Base-by-base conservation (phyloP, 2,329 filamentous ascomycete genomes). In the Penicillium janthinellum region DNA sequence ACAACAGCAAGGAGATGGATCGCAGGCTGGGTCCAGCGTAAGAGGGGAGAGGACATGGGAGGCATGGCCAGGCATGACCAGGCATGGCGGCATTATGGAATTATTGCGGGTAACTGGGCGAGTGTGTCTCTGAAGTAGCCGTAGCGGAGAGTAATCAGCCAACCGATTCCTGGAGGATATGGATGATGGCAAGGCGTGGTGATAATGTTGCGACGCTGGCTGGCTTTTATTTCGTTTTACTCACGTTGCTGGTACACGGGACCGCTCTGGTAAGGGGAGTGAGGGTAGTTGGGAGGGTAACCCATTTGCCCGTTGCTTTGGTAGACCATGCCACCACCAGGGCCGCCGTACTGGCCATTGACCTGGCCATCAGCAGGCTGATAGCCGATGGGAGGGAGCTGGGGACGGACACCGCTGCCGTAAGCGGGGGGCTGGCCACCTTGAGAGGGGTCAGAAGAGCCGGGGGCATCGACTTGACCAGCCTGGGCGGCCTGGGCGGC, bases 361-460 rank as follows among this genome's bases (percentile, higher is more conserved):
- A 83, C 79, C 67, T 84, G 81, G 56, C 80, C 78, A 50, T 83
- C 80, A 34, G 79, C 78, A 49, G 86, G 81, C 70, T 89, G 86
- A 70, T 92, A 93, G 12, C 88, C 88, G 70, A 92, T 91, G 1
- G 90, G 90, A 48, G 90, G 90, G 34, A 92, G 80, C 70, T 91
- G 90, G 58, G 88, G 83, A 45, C 85, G 82, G 49, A 84, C 82
- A 63, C 75, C 77, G 64, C 78, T 78, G 64, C 80, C 78, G 59
- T 83, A 82, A 38, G 77, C 73, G 49, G 78, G 71, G 42, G 77
- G 72, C 61, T 79, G 78, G 49, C 72, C 75, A 51, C 61, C 70
- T 67, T 79, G 76, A 35, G 74, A 73, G 51, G 66, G 83, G 72
- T 78, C 88, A 83, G 48, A 79, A 50, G 77, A 70, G 53, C 77